Evolutionary conservation across 176 grass and related monocot genomes (phyloP).

Genomic region (Bromus sterilis): DNA sequence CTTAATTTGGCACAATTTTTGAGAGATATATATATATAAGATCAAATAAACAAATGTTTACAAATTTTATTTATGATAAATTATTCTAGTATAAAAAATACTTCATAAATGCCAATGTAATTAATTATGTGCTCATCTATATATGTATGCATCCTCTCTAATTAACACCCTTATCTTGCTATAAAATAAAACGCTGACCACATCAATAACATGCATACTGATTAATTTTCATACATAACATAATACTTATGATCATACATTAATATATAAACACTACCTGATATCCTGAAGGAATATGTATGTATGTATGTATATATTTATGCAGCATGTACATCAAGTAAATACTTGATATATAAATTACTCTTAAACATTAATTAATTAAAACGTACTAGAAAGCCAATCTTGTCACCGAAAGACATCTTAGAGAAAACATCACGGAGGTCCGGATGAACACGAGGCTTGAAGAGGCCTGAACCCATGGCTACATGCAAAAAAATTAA

Average conservation of each 20-base stretch:
- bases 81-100: not conserved
- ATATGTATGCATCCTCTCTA: not conserved
- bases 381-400: conserved; percentile 39
- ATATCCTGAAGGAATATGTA: not conserved
- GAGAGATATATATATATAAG: not conserved
- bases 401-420: conserved; percentile 48
- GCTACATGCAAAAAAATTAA: not conserved
- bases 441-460: conserved; percentile 28
- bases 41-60: not conserved
- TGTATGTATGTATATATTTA: not conserved
- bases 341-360: not conserved
- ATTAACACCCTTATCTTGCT: not conserved
- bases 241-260: not conserved
- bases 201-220: not conserved
- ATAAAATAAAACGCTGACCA: not conserved
- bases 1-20: not conserved
- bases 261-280: not conserved
- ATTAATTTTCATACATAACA: not conserved
- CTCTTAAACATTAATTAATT: not conserved
- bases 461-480: conserved; percentile 37
- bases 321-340: not conserved
- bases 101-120: not conserved
- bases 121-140: not conserved
- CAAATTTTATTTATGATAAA: not conserved
- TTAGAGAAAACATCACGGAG: conserved; percentile 28